phyloP scores from a whole-genome alignment of 441 rosid species.

The Sinapis alba region DNA sequence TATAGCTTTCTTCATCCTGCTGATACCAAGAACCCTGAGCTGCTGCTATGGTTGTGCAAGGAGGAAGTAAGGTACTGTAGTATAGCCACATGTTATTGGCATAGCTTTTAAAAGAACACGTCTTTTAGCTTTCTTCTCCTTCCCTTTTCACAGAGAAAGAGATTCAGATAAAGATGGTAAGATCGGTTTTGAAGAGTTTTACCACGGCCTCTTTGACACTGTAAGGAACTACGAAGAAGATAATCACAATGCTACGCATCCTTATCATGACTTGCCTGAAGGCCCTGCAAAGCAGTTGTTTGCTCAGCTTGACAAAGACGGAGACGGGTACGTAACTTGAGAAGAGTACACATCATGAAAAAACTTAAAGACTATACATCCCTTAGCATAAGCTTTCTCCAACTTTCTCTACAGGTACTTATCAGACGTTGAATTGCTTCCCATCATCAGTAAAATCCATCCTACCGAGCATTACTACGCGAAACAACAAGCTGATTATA shows the following conservation, averaged over 20 bases:
- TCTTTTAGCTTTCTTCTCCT: slow-evolving; percentile 24
- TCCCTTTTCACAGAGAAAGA: slow-evolving; percentile 64
- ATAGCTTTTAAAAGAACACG: neutral
- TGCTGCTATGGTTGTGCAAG: slow-evolving; percentile 81
- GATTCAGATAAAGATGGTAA: slow-evolving; percentile 94
- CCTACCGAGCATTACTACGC: slow-evolving; percentile 94
- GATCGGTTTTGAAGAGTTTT: slow-evolving; percentile 80
- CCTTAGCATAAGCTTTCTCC: slow-evolving; percentile 12
- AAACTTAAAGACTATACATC: neutral
- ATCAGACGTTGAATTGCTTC: slow-evolving; percentile 71
- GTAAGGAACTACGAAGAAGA: slow-evolving; percentile 90
- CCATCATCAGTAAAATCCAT: slow-evolving; percentile 82
- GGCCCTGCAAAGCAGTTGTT: slow-evolving; percentile 76
- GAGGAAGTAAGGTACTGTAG: slow-evolving; percentile 88
- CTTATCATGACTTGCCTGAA: slow-evolving; percentile 63
- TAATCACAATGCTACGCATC: slow-evolving; percentile 60
- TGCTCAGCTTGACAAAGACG: slow-evolving; percentile 85
- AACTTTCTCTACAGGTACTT: slow-evolving; percentile 51
- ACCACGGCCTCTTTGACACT: slow-evolving; percentile 88
- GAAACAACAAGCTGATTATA: slow-evolving; percentile 92
- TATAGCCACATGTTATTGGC: slow-evolving; percentile 7
- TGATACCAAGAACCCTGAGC: slow-evolving; percentile 78
- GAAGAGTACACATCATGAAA: slow-evolving; percentile 18
- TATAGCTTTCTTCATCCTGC: slow-evolving; percentile 94
- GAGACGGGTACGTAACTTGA: slow-evolving; percentile 61